Evolutionary conservation across 805 yeast species (phyloP), one percentile per base, ranked within the genome.

Genomic region (Jamesozyma piceae): DNA sequence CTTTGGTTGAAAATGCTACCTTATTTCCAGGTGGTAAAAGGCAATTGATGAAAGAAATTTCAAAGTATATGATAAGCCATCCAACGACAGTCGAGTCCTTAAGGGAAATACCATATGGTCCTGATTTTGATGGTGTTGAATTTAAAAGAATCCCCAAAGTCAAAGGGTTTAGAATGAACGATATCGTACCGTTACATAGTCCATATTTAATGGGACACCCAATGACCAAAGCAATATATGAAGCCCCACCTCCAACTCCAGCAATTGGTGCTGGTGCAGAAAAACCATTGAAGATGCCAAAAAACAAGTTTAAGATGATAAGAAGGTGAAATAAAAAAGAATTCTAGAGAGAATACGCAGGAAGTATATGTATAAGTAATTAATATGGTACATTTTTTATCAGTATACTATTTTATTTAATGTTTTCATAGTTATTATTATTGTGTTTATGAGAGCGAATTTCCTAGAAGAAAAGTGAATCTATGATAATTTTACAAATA

Each of bases 111-210:
- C 82, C 83, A 6, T 72, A 75, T 35, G 86, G 88, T 3, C 75
- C 77, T 4, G 89, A 82, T 45, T 74, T 72, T 33, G 72, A 66
- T 34, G 72, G 68, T 11, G 74, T 75, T 50, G 71, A 68, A 49
- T 76, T 84, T 11, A 68, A 72, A 52, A 69, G 74, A 63, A 62
- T 82, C 54, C 95, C 95, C 10, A 69, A 65, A 43, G 95, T 94
- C n/a, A 76, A 78, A 51, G 95, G 95, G 11, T 82, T 84, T 71
- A 77, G 72, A 54, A 82, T 89, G 85, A 86, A 84, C 62, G 75
- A 80, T 2, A 79, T 90, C 36, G 86, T 89, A 13, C 98, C 98
- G n/a, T 71, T 87, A 26, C 87, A 82, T 54, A 81, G 94, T 42
- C 78, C 82, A 17, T 78, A 82, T 36, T 72, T 89, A 35, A 73